Evolutionary conservation across 2,329 filamentous ascomycete species (phyloP), one percentile per base, ranked within the genome.

Genomic region (Massarina eburnea): DNA sequence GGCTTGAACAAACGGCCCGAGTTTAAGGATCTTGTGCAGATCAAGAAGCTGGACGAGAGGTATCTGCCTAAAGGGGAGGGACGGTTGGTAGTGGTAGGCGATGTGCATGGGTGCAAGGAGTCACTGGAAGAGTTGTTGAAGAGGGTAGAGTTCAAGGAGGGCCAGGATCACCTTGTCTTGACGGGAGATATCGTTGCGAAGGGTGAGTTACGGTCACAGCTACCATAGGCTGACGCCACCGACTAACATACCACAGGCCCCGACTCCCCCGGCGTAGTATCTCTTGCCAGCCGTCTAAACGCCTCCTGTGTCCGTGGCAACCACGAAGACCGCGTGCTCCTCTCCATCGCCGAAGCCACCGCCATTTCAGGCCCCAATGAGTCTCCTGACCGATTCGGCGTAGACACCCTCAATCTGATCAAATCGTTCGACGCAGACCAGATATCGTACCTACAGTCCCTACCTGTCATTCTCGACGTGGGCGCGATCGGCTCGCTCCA

Each of bases 291-390:
- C 66, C 72, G 80, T 12, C 73, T 92, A 29, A 81, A 82, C 40
- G 91, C 92, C 18, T 89, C 85, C 22, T 89, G 84, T 51, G 90
- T 97, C 8, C 85, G 92, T 40, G 94, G 94, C 15, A 96, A 96
- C 71, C 89, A 96, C 72, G 94, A 99, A 67, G 91, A 97, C 67
- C 80, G 84, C 18, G 78, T 96, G 17, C 78, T 97, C n/a, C 78
- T 86, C 8, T 79, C 84, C 1, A 80, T 84, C 49, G 74, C 76
- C 21, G 68, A 77, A 34, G 57, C 63, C 9, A 44, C 51, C 41
- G 44, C 30, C 59, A 59, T 33, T 45, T 52, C 56, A 10, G 55
- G 51, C 5, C 60, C 66, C 6, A 59, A 62, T 20, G 50, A 57
- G 21, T 41, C 66, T 10, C 57, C 66, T 22, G 60, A 67, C 27